Evolutionary conservation across 345 rosid species (phyloP).

Genomic region (Lepidium sativum): DNA sequence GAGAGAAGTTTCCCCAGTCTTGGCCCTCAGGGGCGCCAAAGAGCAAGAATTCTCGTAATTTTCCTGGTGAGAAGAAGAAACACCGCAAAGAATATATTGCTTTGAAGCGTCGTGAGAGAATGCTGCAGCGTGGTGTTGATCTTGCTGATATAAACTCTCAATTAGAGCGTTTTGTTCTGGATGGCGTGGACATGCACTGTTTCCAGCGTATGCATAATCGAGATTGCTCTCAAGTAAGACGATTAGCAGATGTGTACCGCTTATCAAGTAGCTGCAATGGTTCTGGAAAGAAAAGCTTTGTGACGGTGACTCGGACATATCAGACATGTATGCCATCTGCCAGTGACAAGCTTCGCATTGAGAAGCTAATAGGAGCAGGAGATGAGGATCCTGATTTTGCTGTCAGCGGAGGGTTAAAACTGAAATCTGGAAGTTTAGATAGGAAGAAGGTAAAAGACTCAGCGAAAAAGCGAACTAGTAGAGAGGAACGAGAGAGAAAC

Average conservation of each 20-base stretch:
- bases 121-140: slow-evolving; percentile 72
- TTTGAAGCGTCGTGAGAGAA: slow-evolving; percentile 69
- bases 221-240: slow-evolving; percentile 91
- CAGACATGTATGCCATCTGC: slow-evolving; percentile 86
- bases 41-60: slow-evolving; percentile 51
- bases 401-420: slow-evolving; percentile 34
- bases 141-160: slow-evolving; percentile 57
- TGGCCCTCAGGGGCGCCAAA: slow-evolving; percentile 54
- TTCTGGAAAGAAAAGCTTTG: slow-evolving; percentile 92
- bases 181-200: slow-evolving; percentile 49
- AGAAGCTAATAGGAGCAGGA: slow-evolving; percentile 74
- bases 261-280: slow-evolving; percentile 54
- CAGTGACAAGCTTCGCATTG: slow-evolving; percentile 60
- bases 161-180: slow-evolving; percentile 63
- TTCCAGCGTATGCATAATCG: slow-evolving; percentile 77
- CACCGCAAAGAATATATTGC: slow-evolving; percentile 74
- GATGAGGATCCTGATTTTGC: slow-evolving; percentile 52
- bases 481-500: slow-evolving; percentile 35
- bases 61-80: slow-evolving; percentile 91
- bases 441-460: slow-evolving; percentile 29
- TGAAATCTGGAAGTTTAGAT: slow-evolving; percentile 30
- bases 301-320: slow-evolving; percentile 53
- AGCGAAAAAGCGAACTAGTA: slow-evolving; percentile 23
- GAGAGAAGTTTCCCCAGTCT: slow-evolving; percentile 58
- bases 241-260: slow-evolving; percentile 69